Conservation (phyloP, 208 protist genomes). For the Porcisia hertigi region DNA sequence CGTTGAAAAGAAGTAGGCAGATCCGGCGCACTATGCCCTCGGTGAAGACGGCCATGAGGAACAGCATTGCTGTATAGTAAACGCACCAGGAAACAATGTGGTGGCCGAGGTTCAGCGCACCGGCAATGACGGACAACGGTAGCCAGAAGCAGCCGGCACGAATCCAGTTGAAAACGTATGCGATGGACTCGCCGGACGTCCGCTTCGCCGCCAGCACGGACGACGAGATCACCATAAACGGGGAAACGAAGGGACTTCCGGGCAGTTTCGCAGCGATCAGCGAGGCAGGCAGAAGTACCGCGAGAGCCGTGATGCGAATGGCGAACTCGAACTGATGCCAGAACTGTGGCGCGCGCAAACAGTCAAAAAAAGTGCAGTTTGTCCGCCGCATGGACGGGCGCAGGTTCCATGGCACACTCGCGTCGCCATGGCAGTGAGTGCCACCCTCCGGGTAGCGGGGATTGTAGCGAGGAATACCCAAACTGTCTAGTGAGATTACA, state of each 20-base stretch:
- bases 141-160: slow-evolving; percentile 80
- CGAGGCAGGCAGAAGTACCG: slow-evolving; percentile 58
- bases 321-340: slow-evolving; percentile 85
- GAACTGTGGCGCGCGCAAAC: slow-evolving; percentile 60
- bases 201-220: slow-evolving; percentile 66
- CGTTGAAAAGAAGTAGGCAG: slow-evolving; percentile 90
- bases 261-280: slow-evolving; percentile 61
- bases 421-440: slow-evolving; percentile 22
- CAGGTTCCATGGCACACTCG: slow-evolving; percentile 76
- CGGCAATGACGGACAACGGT: slow-evolving; percentile 70
- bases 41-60: slow-evolving; percentile 83
- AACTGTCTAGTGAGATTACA: slow-evolving; percentile 60
- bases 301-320: slow-evolving; percentile 64
- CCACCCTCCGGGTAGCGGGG: slow-evolving; percentile 39
- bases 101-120: slow-evolving; percentile 52
- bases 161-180: slow-evolving; percentile 73
- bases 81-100: slow-evolving; percentile 70
- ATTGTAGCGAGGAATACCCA: slow-evolving; percentile 64
- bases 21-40: slow-evolving; percentile 73
- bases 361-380: slow-evolving; percentile 67
- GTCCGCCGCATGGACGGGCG: slow-evolving; percentile 28
- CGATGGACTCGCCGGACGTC: slow-evolving; percentile 72
- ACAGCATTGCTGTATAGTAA: slow-evolving; percentile 76
- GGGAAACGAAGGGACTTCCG: slow-evolving; percentile 65
- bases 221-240: slow-evolving; percentile 64